Percentiles rank a stretch among this genome's conserved stretches.
Conservation (phyloP, 257 asterid species). For the Anisodus tanguticus region DNA sequence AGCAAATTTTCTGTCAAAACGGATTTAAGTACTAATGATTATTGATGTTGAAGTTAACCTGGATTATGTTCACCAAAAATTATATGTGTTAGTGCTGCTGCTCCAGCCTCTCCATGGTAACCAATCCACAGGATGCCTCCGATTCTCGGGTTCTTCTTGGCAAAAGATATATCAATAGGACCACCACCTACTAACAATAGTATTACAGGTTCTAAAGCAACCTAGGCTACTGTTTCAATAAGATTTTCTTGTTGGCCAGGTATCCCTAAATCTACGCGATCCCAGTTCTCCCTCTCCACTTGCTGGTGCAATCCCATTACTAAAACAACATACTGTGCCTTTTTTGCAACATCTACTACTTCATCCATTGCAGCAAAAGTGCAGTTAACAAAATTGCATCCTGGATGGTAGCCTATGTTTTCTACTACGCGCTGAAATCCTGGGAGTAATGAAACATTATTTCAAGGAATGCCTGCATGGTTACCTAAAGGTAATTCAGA, state of each 20-base stretch:
- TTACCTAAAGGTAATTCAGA: constrained; percentile 48
- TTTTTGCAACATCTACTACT: constrained; percentile 44
- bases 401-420: constrained; percentile 44
- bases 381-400: constrained; percentile 55
- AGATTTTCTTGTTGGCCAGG: constrained; percentile 63
- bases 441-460: constrained; percentile 52
- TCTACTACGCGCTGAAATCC: constrained; percentile 46
- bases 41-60: constrained; percentile 40
- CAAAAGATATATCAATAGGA: constrained; percentile 69
- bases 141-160: constrained; percentile 53
- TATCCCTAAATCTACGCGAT: constrained; percentile 55
- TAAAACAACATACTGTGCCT: constrained; percentile 54
- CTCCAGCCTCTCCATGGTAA: constrained; percentile 78
- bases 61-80: constrained; percentile 70
- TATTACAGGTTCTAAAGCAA: constrained; percentile 52
- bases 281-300: too few species aligned
- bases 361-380: constrained; percentile 45
- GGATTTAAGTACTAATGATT: neutral
- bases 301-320: constrained; percentile 75
- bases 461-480: constrained; percentile 73
- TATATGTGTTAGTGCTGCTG: constrained; percentile 60
- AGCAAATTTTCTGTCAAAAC: neutral
- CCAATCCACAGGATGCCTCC: constrained; percentile 80
- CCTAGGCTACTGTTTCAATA: constrained; percentile 46
- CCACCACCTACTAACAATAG: constrained; percentile 60